Evolutionary conservation across 768 basidiomycete genomes (phyloP), one percentile per base, ranked within the genome.

Genomic region (Mycena leptocephala): DNA sequence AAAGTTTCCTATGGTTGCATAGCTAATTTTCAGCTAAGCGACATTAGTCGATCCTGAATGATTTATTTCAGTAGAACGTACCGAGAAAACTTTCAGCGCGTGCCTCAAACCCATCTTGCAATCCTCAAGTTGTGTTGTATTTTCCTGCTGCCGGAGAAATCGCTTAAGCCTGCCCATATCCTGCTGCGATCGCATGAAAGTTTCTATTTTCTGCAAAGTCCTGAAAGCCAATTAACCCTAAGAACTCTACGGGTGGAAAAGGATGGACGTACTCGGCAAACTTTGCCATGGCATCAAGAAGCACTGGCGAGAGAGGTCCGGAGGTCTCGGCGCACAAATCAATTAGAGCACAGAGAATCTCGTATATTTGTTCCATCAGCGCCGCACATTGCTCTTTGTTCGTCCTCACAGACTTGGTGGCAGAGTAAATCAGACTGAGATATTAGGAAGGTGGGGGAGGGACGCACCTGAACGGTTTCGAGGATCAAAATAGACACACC

Each of bases 381-480:
- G 26, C 37, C 20, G 20, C 8, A 16, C 37, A 56, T 35, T 55
- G 28, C 14, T 41, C 55, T 30, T 69, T 56, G 24, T 66, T 66
- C 4, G 30, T 35, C 30, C 18, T 51, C 22, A 66, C 65, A 26
- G 8, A 18, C 65, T 66, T n/a, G n/a, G n/a, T n/a, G n/a, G n/a
- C n/a, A n/a, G n/a, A n/a, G n/a, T n/a, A n/a, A n/a, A n/a, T n/a
- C n/a, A n/a, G n/a, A n/a, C n/a, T n/a, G n/a, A n/a, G n/a, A n/a
- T n/a, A n/a, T n/a, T n/a, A n/a, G n/a, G n/a, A n/a, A n/a, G n/a
- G n/a, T n/a, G n/a, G n/a, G n/a, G n/a, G n/a, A n/a, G n/a, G n/a
- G n/a, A n/a, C 39, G 55, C 32, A 61, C 69, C 68, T 61, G 56
- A 48, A 26, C 43, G n/a, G 69, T 70, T 35, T 70, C n/a, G 5